phyloP scores from a whole-genome alignment of 164 flowering plant species.

The Stephania japonica region DNA sequence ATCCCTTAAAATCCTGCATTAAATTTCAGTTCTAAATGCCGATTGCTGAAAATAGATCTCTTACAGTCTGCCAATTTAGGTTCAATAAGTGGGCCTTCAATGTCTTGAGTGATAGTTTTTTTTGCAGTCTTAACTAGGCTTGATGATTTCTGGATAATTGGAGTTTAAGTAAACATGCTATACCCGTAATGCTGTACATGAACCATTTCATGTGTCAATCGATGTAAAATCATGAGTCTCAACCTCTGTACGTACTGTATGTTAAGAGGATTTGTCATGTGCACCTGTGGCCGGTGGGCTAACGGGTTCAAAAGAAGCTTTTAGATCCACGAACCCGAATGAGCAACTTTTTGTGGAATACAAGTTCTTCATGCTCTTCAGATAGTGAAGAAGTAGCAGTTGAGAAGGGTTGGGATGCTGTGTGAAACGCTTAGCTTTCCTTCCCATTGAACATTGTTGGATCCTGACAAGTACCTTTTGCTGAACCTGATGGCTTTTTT shows the following conservation, averaged over 20 bases:
- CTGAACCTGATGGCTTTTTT: slow-evolving; percentile 19
- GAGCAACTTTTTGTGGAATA: neutral
- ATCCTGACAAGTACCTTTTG: slow-evolving; percentile 6
- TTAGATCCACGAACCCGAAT: neutral
- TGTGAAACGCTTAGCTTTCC: neutral
- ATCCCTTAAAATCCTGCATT: too few relatives aligned
- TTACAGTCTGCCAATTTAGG: neutral
- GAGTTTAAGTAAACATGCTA: neutral
- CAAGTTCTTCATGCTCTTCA: neutral
- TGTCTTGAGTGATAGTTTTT: neutral
- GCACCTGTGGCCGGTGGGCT: neutral
- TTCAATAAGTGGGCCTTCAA: neutral
- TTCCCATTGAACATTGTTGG: neutral
- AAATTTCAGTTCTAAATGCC: neutral
- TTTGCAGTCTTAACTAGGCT: neutral
- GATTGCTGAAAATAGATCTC: neutral
- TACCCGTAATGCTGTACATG: neutral
- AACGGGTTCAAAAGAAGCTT: neutral
- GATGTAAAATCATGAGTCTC: neutral
- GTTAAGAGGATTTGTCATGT: neutral
- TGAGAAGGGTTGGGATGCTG: neutral
- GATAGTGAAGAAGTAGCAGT: neutral
- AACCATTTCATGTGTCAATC: neutral
- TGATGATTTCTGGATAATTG: neutral
- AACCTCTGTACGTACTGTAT: neutral